These are phyloP conservation scores for Venturiaceae sp. DNA, from an alignment of 2,329 filamentous ascomycete species.

Conservation along the genomic window DNA sequence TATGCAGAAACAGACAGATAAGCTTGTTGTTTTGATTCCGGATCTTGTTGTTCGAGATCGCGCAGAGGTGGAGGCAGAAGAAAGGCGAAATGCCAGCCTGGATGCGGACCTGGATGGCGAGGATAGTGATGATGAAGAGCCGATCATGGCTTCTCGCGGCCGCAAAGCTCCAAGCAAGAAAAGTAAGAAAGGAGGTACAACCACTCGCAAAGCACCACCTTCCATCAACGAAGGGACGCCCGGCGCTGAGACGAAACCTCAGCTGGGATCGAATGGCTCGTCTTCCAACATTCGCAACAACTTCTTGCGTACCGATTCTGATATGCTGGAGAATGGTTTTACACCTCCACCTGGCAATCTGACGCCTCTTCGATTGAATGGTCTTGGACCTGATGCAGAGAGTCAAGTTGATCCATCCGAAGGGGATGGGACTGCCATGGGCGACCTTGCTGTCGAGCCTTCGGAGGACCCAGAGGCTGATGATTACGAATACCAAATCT, in stretches of 20 bases:
- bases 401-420: constrained; percentile 83
- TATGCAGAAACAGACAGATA: constrained; percentile 97
- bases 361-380: constrained; percentile 59
- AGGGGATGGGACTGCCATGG: constrained; percentile 56
- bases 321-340: constrained; percentile 74
- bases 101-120: constrained; percentile 78
- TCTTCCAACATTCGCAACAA: constrained; percentile 40
- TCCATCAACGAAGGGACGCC: constrained; percentile 74
- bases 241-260: constrained; percentile 62
- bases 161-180: constrained; percentile 77
- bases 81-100: constrained; percentile 69
- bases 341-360: constrained; percentile 70
- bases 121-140: constrained; percentile 85
- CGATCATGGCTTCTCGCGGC: constrained; percentile 94
- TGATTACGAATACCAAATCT: constrained; percentile 86
- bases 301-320: constrained; percentile 58
- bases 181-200: constrained; percentile 54
- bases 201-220: constrained; percentile 57
- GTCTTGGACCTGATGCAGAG: constrained; percentile 29
- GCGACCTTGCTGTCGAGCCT: constrained; percentile 53
- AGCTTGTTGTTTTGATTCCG: constrained; percentile 87
- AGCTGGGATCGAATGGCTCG: constrained; percentile 46
- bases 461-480: constrained; percentile 76
- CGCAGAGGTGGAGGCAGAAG: constrained; percentile 72
- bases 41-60: constrained; percentile 84